phyloP scores from a whole-genome alignment of 2,329 filamentous ascomycete species.

The Xylaria sp. region DNA sequence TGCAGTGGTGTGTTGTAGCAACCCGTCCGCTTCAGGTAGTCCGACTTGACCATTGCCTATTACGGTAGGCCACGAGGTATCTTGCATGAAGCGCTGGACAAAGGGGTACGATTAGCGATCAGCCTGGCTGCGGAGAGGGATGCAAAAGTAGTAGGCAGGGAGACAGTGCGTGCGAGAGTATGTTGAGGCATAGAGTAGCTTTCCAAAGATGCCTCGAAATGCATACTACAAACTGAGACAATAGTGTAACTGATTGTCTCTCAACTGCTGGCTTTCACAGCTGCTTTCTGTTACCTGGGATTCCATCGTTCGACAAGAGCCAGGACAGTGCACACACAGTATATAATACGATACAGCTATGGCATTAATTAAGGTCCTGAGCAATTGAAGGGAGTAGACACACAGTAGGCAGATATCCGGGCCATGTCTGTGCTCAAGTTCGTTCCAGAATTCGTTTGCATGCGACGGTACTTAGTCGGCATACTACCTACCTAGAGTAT shows the following conservation, averaged over 20 bases:
- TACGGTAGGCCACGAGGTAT: slow-evolving; percentile 37
- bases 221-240: background rate
- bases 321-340: background rate
- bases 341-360: background rate
- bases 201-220: background rate
- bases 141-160: background rate
- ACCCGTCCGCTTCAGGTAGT: slow-evolving; percentile 29
- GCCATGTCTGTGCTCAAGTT: slow-evolving; percentile 11
- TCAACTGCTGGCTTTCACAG: background rate
- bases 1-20: slow-evolving; percentile 15
- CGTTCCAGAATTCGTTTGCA: background rate
- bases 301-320: background rate
- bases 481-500: background rate
- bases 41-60: slow-evolving; percentile 34
- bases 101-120: slow-evolving; percentile 37
- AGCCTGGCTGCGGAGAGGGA: slow-evolving; percentile 23
- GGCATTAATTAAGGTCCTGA: background rate
- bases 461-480: background rate
- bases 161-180: slow-evolving; percentile 17
- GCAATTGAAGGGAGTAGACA: background rate
- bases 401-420: background rate
- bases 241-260: background rate
- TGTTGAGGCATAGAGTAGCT: background rate
- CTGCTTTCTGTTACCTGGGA: background rate
- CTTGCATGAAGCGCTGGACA: slow-evolving; percentile 28